These are phyloP conservation scores for Umbelopsis sp. DNA, from an alignment of 192 early-diverging fungal genomes.

Conservation along the genomic window DNA sequence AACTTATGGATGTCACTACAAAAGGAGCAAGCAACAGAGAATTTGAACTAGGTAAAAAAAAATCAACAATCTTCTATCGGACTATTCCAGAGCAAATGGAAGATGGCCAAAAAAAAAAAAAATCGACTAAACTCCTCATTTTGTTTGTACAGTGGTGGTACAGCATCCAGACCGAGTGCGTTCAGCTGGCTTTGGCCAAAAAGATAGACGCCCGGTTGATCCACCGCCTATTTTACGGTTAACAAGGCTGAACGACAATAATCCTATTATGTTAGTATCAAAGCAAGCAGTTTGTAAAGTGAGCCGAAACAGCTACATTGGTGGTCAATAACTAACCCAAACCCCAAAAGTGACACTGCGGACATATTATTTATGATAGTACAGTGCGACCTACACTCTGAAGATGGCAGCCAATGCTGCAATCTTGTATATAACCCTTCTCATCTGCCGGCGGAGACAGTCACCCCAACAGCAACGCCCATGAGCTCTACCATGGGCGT, in stretches of 20 bases:
- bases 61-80: neutral
- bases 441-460: neutral
- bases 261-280: constrained; percentile 38
- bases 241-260: constrained; percentile 40
- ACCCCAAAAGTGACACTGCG: constrained; percentile 7
- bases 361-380: constrained; percentile 21
- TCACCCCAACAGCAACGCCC: neutral
- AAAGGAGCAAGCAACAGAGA: too few relatives aligned
- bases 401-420: constrained; percentile 7
- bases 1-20: too few relatives aligned
- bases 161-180: constrained; percentile 70
- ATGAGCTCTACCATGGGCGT: neutral
- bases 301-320: neutral
- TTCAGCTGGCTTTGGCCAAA: constrained; percentile 73
- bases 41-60: neutral
- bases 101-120: neutral
- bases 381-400: constrained; percentile 27
- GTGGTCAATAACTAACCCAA: neutral
- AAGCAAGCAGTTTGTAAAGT: neutral
- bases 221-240: constrained; percentile 71
- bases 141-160: constrained; percentile 39
- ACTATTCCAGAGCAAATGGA: neutral
- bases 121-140: neutral
- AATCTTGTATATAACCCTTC: constrained; percentile 19
- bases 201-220: constrained; percentile 66